phyloP scores from a whole-genome alignment of 768 basidiomycete genomes.

The Cystobasidium ongulense region DNA sequence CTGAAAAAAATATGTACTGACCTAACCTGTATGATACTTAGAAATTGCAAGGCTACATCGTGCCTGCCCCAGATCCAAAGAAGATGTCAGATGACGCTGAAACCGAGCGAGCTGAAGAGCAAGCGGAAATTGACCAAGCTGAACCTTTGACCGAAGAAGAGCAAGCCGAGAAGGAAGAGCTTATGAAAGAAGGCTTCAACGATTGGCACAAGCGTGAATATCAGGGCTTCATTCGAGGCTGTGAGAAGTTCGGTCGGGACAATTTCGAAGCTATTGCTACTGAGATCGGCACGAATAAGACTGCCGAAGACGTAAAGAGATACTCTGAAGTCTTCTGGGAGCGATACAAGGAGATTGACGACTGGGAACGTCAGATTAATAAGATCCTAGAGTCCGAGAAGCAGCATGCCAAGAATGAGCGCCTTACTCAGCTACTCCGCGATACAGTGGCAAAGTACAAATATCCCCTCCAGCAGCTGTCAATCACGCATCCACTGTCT shows the following conservation, averaged over 20 bases:
- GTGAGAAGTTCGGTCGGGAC: slow-evolving; percentile 61
- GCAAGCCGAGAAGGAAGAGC: slow-evolving; percentile 65
- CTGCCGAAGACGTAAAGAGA: slow-evolving; percentile 61
- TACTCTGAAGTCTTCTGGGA: slow-evolving; percentile 81
- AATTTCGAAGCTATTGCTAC: slow-evolving; percentile 54
- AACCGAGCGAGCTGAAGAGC: slow-evolving; percentile 66
- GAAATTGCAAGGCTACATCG: slow-evolving; percentile 45
- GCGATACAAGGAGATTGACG: slow-evolving; percentile 75
- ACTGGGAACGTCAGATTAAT: slow-evolving; percentile 69
- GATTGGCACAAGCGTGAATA: slow-evolving; percentile 91
- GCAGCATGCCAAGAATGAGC: slow-evolving; percentile 68
- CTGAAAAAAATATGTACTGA: background rate
- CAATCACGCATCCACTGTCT: slow-evolving; percentile 67
- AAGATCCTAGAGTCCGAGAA: slow-evolving; percentile 82
- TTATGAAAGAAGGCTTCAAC: slow-evolving; percentile 66
- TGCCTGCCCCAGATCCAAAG: slow-evolving; percentile 56
- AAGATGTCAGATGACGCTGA: slow-evolving; percentile 81
- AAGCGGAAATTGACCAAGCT: slow-evolving; percentile 79
- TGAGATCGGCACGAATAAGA: slow-evolving; percentile 72
- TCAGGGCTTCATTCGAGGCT: slow-evolving; percentile 73
- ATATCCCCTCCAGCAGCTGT: slow-evolving; percentile 94
- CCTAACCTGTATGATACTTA: slow-evolving; percentile 43
- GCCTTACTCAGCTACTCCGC: slow-evolving; percentile 66
- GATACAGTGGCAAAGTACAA: slow-evolving; percentile 73
- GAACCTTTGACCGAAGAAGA: slow-evolving; percentile 88